Base-by-base conservation (phyloP, 768 basidiomycete genomes). In the Grammothele lineata region DNA sequence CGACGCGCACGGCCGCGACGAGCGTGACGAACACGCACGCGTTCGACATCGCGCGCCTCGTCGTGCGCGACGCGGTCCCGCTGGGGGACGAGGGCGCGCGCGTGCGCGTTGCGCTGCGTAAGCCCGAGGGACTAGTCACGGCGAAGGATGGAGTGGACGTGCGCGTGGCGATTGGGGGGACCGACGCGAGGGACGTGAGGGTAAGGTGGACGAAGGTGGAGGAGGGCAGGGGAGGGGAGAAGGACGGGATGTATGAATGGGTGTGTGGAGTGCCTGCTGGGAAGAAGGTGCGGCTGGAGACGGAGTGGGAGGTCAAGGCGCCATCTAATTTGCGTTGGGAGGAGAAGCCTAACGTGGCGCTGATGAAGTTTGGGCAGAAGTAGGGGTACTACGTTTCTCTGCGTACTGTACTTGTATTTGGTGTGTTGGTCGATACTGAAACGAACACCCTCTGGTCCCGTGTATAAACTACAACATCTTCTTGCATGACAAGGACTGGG, bases 231-330 rank as follows among this genome's bases (percentile, higher is more conserved):
- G 30, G 30, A 15, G n/a, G 35, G 18, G n/a, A 36, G 18, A 17
- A 36, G 35, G 35, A 79, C 40, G 81, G 81, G 1, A 69, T 66
- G 48, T 74, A 76, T 55, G 77, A 78, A 57, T 83, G 79, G 78
- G 65, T 62, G 45, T 66, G 71, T 61, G 67, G 60, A 22, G 61
- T 80, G 24, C 70, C 63, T 12, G 67, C 65, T 17, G 74, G 71
- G n/a, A 66, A 63, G 42, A 71, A 70, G 54, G 62, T 75, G 12
- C 60, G 60, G n/a, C 54, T 82, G 18, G 66, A 72, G 39, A 67
- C 74, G 0, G 66, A 73, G 50, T 83, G 77, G 73, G 80, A n/a
- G n/a, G n/a, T n/a, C n/a, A n/a, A n/a, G n/a, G n/a, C n/a, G n/a
- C n/a, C n/a, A n/a, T n/a, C n/a, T n/a, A n/a, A n/a, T n/a, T n/a